Percentiles rank a stretch among this genome's conserved stretches.
These are phyloP conservation scores for Polytrichum commune DNA, from an alignment of 225 moss, liverwort and hornwort genomes.

Conservation along the genomic window DNA sequence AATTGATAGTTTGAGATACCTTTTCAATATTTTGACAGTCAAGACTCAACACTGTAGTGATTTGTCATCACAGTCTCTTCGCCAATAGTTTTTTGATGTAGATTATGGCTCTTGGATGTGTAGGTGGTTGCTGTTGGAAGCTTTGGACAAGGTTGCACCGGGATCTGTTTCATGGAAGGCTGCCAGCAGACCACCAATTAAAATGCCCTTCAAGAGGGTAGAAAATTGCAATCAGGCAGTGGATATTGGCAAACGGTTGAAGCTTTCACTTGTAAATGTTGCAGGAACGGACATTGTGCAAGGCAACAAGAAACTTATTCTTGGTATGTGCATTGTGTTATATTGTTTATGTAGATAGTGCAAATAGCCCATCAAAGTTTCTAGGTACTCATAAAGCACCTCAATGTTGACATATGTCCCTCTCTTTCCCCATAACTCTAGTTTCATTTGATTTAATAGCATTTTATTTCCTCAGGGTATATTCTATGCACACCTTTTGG, in stretches of 20 bases:
- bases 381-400: no score
- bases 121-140: conserved; percentile 92
- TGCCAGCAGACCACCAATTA: conserved; percentile 85
- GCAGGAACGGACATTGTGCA: conserved; percentile 92
- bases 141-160: conserved; percentile 80
- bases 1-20: not conserved
- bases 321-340: conserved; percentile 48
- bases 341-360: no score
- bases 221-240: conserved; percentile 99
- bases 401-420: no score
- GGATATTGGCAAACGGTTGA: conserved; percentile 74
- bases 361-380: no score
- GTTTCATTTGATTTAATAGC: no score
- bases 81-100: not conserved
- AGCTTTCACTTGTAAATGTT: conserved; percentile 95
- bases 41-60: not conserved
- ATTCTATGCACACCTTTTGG: no score
- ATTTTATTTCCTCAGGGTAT: no score
- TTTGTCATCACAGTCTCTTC: not conserved
- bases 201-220: conserved; percentile 93
- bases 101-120: conserved; percentile 2
- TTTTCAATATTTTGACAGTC: not conserved
- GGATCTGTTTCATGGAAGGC: conserved; percentile 85
- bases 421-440: no score
- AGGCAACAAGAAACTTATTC: conserved; percentile 93